These are phyloP conservation scores for Catenaria anguillulae DNA, from an alignment of 371 early-diverging fungal species.

Conservation along the genomic window DNA sequence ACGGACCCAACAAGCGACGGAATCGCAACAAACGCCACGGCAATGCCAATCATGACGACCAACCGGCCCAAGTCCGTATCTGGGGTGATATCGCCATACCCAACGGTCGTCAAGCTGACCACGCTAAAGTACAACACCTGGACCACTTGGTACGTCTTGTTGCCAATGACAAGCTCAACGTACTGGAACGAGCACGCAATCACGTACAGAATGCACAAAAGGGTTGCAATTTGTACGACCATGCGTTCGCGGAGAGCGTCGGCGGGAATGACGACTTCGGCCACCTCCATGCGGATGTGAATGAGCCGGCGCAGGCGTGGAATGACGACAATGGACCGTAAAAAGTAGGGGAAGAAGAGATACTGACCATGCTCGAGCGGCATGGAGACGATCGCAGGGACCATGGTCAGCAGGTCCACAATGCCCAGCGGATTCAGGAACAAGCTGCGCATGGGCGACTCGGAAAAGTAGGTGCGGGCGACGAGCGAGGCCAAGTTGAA, in stretches of 20 bases:
- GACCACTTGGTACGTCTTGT: slow-evolving; percentile 25
- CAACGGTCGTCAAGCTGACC: slow-evolving; percentile 57
- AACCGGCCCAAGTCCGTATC: slow-evolving; percentile 38
- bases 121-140: slow-evolving; percentile 37
- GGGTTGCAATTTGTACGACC: slow-evolving; percentile 39
- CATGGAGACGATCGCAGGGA: slow-evolving; percentile 33
- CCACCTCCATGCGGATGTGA: slow-evolving; percentile 34
- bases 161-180: slow-evolving; percentile 45
- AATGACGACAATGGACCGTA: slow-evolving; percentile 40
- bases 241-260: slow-evolving; percentile 43
- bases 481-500: background rate
- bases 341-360: slow-evolving; percentile 45
- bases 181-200: slow-evolving; percentile 54
- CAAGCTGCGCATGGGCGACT: slow-evolving; percentile 5
- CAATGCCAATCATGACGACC: slow-evolving; percentile 50
- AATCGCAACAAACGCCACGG: slow-evolving; percentile 27
- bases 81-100: slow-evolving; percentile 65
- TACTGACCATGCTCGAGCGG: slow-evolving; percentile 33
- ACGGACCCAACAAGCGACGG: background rate
- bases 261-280: slow-evolving; percentile 21
- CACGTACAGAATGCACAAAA: slow-evolving; percentile 47
- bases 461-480: background rate
- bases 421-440: slow-evolving; percentile 32
- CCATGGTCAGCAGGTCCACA: slow-evolving; percentile 35
- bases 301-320: slow-evolving; percentile 39